Evolutionary conservation across 495 filamentous ascomycete genomes (phyloP), one percentile per base, ranked within the genome.

Genomic region (Penicillium pulvis): DNA sequence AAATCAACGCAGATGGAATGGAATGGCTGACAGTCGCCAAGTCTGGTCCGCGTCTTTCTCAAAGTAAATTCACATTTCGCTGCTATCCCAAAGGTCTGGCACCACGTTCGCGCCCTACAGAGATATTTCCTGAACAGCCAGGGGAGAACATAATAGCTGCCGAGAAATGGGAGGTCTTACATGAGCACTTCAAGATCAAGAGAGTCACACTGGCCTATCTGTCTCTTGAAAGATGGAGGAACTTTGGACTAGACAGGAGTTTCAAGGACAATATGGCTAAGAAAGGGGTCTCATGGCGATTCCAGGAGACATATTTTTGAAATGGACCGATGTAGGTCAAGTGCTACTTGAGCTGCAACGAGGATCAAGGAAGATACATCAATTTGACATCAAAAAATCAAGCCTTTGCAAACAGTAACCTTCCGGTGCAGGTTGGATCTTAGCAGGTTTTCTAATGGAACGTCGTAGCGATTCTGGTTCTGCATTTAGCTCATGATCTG

Each of bases 71-170:
- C 28, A 55, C 45, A 7, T 42, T 60, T 33, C 46, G 53, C 28
- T 61, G 58, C 35, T 61, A 53, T 35, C 53, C 49, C 20, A 19
- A 19, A 6, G 58, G 58, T 1, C 4, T 61, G 1, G 28, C 58
- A 19, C 41, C 58, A 12, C 58, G 58, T 19, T 53, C 47, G 7
- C 53, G 58, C 28, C 28, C 47, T 20, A 57, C 53, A 31, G 19
- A 61, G 12, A 53, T 61, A 6, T 61, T 61, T 48, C 12, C 35
- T 1, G 42, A 31, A 17, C 53, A 52, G 14, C 58, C 58, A 8
- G 23, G n/a, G 12, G 58, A 61, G 28, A 26, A 33, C 19, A 17
- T 61, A 4, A 7, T 56, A 14, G 42, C 58, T 43, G 41, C 23
- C 16, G 36, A 47, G 19, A 31, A 48, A 14, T 61, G 53, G 58